A percentile compares a stretch with the other conserved stretches of the same genome.
phyloP scores from a whole-genome alignment of 1,139 yeast genomes.

The Blastobotrys apis region DNA sequence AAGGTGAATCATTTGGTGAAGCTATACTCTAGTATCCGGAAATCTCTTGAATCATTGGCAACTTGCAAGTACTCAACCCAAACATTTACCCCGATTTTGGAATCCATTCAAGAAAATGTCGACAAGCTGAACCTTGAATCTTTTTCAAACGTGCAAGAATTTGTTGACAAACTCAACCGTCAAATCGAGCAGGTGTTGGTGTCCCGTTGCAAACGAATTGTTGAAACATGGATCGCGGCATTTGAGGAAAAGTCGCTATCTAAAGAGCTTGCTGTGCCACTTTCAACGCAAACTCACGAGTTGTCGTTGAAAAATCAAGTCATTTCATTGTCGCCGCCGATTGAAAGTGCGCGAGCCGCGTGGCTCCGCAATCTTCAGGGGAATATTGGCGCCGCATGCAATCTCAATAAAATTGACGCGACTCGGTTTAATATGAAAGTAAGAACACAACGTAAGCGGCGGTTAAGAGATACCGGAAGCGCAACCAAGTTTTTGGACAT shows the following conservation, averaged over 20 bases:
- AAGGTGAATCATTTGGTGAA: constrained; percentile 34
- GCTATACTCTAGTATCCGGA: constrained; percentile 24
- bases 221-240: constrained; percentile 28
- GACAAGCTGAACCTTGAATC: constrained; percentile 43
- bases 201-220: constrained; percentile 31
- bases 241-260: constrained; percentile 22
- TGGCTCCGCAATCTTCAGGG: constrained; percentile 35
- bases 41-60: constrained; percentile 31
- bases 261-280: constrained; percentile 17
- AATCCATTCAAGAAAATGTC: constrained; percentile 42
- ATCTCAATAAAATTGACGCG: constrained; percentile 30
- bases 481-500: constrained; percentile 19
- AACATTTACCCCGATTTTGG: constrained; percentile 29
- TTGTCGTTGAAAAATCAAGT: constrained; percentile 44
- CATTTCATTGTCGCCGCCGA: constrained; percentile 42
- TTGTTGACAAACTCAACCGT: constrained; percentile 43
- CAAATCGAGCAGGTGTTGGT: constrained; percentile 40
- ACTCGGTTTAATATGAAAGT: constrained; percentile 30
- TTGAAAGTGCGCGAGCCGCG: constrained; percentile 36
- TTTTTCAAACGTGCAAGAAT: constrained; percentile 38
- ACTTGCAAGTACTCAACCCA: constrained; percentile 31
- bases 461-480: background rate
- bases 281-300: constrained; percentile 33
- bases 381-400: constrained; percentile 26
- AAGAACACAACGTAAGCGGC: constrained; percentile 1